Evolutionary conservation across 805 yeast genomes (phyloP).

Genomic region (Candida sonorensis): DNA sequence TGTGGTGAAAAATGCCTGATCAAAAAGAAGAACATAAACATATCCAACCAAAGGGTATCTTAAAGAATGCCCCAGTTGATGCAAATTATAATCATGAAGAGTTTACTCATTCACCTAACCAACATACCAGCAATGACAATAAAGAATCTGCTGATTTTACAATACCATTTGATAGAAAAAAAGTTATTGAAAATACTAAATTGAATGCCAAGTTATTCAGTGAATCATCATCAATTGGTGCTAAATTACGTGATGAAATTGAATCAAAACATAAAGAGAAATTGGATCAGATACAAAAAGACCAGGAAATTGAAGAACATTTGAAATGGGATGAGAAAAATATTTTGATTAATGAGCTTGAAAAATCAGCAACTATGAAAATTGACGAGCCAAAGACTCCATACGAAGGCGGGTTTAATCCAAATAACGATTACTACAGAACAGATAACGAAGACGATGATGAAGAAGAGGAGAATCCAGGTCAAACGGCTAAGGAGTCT

Average conservation of each 20-base stretch:
- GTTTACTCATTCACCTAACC: constrained; percentile 6
- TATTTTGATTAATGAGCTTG: constrained; percentile 65
- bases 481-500: too few relatives aligned
- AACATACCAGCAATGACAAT: neutral
- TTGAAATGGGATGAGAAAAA: constrained; percentile 85
- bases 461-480: too few relatives aligned
- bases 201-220: constrained; percentile 50
- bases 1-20: too few relatives aligned
- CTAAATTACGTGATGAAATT: constrained; percentile 38
- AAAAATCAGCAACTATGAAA: constrained; percentile 65
- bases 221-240: constrained; percentile 32
- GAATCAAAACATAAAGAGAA: too few relatives aligned
- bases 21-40: constrained; percentile 3
- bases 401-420: constrained; percentile 82
- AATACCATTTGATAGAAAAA: constrained; percentile 45
- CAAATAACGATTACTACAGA: constrained; percentile 71
- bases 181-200: constrained; percentile 74
- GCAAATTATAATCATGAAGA: constrained; percentile 18
- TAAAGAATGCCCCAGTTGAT: constrained; percentile 24
- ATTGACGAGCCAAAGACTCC: constrained; percentile 97
- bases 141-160: too few relatives aligned
- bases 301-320: constrained; percentile 31
- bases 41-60: constrained; percentile 28
- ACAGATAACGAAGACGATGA: constrained; percentile 56
- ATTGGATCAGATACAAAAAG: constrained; percentile 19